A percentile compares a stretch with the other conserved stretches of the same genome.
Evolutionary conservation across 106 monocot genomes (phyloP).

Genomic region (Ottelia alismoides): DNA sequence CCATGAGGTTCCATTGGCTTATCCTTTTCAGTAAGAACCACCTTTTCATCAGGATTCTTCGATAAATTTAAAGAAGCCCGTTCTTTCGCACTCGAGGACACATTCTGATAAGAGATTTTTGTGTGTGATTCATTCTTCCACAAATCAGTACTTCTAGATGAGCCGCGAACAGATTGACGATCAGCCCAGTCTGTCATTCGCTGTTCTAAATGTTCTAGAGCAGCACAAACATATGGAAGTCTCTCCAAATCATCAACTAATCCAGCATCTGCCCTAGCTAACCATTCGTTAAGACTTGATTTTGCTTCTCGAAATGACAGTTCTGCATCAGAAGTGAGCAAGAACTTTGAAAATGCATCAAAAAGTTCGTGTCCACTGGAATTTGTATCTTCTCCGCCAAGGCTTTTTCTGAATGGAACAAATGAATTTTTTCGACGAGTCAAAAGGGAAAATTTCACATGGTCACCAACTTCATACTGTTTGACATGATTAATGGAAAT

Average conservation of each 20-base stretch:
- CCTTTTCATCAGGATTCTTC: no score
- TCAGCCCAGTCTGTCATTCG: slow-evolving; percentile 68
- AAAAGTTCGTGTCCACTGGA: slow-evolving; percentile 7
- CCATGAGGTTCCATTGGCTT: background rate
- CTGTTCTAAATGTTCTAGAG: slow-evolving; percentile 75
- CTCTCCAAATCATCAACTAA: slow-evolving; percentile 89
- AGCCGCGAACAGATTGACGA: slow-evolving; percentile 16
- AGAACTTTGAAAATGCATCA: slow-evolving; percentile 73
- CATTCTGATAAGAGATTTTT: slow-evolving; percentile 2
- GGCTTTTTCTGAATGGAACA: slow-evolving; percentile 37
- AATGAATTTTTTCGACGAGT: slow-evolving; percentile 64
- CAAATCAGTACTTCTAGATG: slow-evolving; percentile 13
- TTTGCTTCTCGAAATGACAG: slow-evolving; percentile 69
- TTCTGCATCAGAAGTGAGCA: slow-evolving; percentile 77
- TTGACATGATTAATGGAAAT: slow-evolving; percentile 62
- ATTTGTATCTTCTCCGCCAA: slow-evolving; percentile 3
- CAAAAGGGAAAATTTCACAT: slow-evolving; percentile 55
- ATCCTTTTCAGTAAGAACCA: slow-evolving; percentile 12
- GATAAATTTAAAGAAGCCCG: no score
- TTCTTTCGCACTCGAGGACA: slow-evolving; percentile 1
- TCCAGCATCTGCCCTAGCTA: slow-evolving; percentile 55
- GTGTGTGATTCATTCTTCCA: slow-evolving; percentile 2
- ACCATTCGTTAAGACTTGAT: slow-evolving; percentile 52
- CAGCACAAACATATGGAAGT: slow-evolving; percentile 84
- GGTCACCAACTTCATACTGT: slow-evolving; percentile 66